A percentile compares a stretch with the other conserved stretches of the same genome.
Evolutionary conservation across 2,329 filamentous ascomycete species (phyloP).

Genomic region (Botrytis porri): DNA sequence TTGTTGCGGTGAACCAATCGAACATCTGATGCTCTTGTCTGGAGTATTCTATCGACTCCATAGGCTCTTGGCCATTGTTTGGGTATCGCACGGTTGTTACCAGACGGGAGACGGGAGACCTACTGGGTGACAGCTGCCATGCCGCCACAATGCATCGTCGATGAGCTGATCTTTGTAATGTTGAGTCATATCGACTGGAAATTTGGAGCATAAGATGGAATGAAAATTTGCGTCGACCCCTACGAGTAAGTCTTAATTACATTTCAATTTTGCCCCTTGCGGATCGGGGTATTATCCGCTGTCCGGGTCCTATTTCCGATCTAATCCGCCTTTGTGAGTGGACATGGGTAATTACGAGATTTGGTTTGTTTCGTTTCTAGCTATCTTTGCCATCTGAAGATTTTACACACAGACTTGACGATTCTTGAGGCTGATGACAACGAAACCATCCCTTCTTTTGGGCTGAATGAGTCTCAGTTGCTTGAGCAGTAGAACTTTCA

Average conservation of each 20-base stretch:
- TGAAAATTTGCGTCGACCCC: background rate
- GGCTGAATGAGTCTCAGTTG: background rate
- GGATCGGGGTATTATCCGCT: background rate
- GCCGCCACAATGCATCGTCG: background rate
- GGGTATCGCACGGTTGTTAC: background rate
- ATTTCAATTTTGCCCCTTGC: background rate
- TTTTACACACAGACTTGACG: background rate
- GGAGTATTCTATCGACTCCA: background rate
- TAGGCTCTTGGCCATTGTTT: background rate
- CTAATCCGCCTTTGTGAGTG: background rate
- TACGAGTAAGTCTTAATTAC: background rate
- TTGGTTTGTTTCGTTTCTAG: background rate
- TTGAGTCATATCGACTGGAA: background rate
- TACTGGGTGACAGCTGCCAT: background rate
- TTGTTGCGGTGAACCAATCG: background rate
- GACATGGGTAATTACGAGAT: background rate
- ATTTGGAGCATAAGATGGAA: background rate
- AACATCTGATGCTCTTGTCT: background rate
- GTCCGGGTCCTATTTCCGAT: background rate
- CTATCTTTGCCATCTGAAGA: background rate
- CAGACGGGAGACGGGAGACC: background rate
- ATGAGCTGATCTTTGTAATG: background rate
- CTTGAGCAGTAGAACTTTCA: background rate
- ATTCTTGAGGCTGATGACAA: background rate
- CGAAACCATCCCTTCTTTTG: background rate